phyloP scores from a whole-genome alignment of 148 eudicot genomes.

The Vaccinium corymbosum region DNA sequence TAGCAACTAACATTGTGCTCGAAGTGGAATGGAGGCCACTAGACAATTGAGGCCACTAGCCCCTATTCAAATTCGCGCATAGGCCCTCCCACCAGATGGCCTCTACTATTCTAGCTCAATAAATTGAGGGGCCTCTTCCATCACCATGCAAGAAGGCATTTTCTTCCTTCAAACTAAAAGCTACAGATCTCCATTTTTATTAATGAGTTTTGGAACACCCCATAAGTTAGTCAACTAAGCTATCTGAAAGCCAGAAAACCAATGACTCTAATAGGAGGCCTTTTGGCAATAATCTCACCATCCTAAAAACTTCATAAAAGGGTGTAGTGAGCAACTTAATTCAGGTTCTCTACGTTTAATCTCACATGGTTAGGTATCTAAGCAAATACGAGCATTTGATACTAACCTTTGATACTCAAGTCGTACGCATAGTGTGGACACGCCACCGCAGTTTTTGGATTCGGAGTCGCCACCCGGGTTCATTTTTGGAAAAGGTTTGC shows the following conservation, averaged over 20 bases:
- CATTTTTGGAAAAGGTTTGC: too few relatives aligned
- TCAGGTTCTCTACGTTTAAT: background rate
- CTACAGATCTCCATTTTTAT: background rate
- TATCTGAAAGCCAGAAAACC: background rate
- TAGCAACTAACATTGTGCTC: too few relatives aligned
- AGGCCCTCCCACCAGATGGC: background rate
- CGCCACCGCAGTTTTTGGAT: too few relatives aligned
- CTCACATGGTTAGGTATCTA: background rate
- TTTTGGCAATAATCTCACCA: background rate
- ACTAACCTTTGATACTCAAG: constrained; percentile 3
- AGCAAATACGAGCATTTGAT: background rate
- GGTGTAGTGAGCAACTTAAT: background rate
- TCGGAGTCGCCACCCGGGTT: too few relatives aligned
- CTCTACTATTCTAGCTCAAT: background rate
- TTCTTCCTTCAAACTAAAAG: background rate
- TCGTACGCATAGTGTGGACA: background rate
- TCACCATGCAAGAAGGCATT: background rate
- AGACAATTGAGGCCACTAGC: constrained; percentile 2
- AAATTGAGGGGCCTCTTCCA: background rate
- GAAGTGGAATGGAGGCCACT: too few relatives aligned
- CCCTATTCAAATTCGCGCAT: background rate
- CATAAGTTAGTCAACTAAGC: background rate
- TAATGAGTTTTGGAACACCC: background rate
- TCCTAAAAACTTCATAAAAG: background rate
- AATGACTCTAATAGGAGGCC: constrained; percentile 1